phyloP scores from a whole-genome alignment of 768 basidiomycete species.

The Cubamyces lactineus region DNA sequence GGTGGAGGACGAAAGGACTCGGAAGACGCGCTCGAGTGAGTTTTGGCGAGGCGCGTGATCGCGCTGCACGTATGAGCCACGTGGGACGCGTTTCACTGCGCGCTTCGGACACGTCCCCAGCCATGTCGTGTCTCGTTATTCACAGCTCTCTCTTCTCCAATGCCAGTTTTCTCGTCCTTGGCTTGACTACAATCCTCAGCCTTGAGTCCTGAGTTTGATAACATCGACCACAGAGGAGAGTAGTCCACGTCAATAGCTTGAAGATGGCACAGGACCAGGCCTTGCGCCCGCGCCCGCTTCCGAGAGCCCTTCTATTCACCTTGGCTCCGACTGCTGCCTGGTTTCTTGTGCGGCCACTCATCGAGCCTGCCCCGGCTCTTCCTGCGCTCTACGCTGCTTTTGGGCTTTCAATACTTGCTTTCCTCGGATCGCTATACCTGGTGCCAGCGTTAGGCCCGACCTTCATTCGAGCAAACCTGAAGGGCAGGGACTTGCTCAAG shows the following conservation, averaged over 20 bases:
- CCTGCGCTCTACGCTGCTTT: slow-evolving; percentile 77
- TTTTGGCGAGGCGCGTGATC: no score
- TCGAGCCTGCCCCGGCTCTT: slow-evolving; percentile 68
- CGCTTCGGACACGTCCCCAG: background rate
- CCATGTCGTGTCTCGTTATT: background rate
- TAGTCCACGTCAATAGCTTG: background rate
- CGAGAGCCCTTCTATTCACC: slow-evolving; percentile 50
- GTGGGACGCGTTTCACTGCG: background rate
- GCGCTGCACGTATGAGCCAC: background rate
- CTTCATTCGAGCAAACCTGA: slow-evolving; percentile 81
- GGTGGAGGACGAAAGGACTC: no score
- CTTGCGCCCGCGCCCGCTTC: slow-evolving; percentile 27
- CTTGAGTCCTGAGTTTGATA: no score
- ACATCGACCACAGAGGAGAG: no score
- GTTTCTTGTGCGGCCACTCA: slow-evolving; percentile 72
- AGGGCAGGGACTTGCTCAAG: slow-evolving; percentile 88
- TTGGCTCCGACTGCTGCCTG: slow-evolving; percentile 71
- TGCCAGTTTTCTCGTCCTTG: background rate
- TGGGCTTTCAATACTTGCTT: slow-evolving; percentile 84
- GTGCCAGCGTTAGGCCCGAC: slow-evolving; percentile 83
- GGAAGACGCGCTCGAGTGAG: no score
- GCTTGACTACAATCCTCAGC: background rate
- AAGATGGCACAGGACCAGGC: slow-evolving; percentile 13
- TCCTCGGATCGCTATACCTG: slow-evolving; percentile 72
- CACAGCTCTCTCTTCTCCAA: background rate